Evolutionary conservation across 768 basidiomycete species (phyloP).

Genomic region (Auricularia cornea): DNA sequence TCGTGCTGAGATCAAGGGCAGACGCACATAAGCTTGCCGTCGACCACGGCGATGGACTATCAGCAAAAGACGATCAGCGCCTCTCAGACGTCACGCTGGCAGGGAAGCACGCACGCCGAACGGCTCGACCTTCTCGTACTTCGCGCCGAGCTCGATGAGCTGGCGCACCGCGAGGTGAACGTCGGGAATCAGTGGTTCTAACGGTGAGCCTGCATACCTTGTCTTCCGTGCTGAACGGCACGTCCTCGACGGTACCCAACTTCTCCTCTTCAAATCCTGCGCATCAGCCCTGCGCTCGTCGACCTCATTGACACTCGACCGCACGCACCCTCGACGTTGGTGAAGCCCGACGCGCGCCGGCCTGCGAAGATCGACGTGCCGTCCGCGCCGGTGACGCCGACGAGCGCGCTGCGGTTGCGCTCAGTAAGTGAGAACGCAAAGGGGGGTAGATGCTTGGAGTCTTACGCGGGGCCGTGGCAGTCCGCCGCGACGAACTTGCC

Average conservation of each 20-base stretch:
- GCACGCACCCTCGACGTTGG: conserved; percentile 47
- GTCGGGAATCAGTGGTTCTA: no score
- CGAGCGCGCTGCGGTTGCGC: conserved; percentile 39
- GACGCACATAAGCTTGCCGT: not conserved
- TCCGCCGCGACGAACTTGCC: conserved; percentile 65
- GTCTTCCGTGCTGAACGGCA: conserved; percentile 69
- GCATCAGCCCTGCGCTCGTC: not conserved
- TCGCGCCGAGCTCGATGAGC: conserved; percentile 56
- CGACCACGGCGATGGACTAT: not conserved
- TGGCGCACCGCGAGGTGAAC: not conserved
- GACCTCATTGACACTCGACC: not conserved
- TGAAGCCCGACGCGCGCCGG: conserved; percentile 54
- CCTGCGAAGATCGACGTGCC: conserved; percentile 62
- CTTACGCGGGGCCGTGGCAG: conserved; percentile 73
- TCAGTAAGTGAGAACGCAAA: conserved; percentile 1
- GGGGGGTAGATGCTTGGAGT: conserved; percentile 10
- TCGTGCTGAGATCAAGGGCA: conserved; percentile 9
- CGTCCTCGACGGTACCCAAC: conserved; percentile 22
- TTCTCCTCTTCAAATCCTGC: not conserved
- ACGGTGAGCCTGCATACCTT: conserved; percentile 16
- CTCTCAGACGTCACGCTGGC: not conserved
- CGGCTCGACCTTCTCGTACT: conserved; percentile 48
- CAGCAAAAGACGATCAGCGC: not conserved
- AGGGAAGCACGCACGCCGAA: conserved; percentile 42
- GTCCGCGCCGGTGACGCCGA: conserved; percentile 41